A percentile compares a stretch with the other conserved stretches of the same genome.
These are phyloP conservation scores for Cytospora piceae DNA, from an alignment of 2,329 filamentous ascomycete genomes.

Conservation along the genomic window DNA sequence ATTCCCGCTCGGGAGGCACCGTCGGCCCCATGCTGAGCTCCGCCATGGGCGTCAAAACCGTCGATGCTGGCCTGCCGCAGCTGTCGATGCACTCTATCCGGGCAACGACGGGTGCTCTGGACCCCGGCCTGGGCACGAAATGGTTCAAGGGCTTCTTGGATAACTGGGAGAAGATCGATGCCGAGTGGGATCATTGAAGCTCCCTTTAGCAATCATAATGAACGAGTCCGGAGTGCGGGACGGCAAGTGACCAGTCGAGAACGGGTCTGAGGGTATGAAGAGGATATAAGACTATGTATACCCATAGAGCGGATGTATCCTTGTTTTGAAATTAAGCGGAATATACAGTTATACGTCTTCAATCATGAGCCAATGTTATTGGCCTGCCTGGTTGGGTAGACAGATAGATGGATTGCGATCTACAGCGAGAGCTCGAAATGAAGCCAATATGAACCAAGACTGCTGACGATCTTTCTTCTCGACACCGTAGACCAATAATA, in stretches of 20 bases:
- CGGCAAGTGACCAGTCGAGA: background rate
- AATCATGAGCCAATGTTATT: background rate
- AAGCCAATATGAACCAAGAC: no score
- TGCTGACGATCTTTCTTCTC: no score
- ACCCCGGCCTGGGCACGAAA: slow-evolving; percentile 86
- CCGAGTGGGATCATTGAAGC: slow-evolving; percentile 64
- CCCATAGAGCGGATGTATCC: slow-evolving; percentile 3
- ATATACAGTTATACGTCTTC: background rate
- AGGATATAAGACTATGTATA: slow-evolving; percentile 5
- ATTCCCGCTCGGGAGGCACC: slow-evolving; percentile 85
- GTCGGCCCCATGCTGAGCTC: slow-evolving; percentile 90
- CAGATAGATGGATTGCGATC: background rate
- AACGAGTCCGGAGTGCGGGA: background rate
- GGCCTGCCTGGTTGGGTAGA: background rate
- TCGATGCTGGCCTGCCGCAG: slow-evolving; percentile 89
- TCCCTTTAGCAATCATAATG: background rate
- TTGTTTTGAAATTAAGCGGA: background rate
- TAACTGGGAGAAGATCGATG: slow-evolving; percentile 81
- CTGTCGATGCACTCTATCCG: slow-evolving; percentile 93
- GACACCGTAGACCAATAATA: background rate
- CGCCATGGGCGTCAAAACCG: slow-evolving; percentile 77
- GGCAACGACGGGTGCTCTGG: slow-evolving; percentile 82
- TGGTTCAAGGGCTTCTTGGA: slow-evolving; percentile 91
- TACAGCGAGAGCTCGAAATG: background rate
- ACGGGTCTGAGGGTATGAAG: background rate